Evolutionary conservation across 352 stramenopile species (phyloP).

Genomic region (Phytophthora pseudosyringae): DNA sequence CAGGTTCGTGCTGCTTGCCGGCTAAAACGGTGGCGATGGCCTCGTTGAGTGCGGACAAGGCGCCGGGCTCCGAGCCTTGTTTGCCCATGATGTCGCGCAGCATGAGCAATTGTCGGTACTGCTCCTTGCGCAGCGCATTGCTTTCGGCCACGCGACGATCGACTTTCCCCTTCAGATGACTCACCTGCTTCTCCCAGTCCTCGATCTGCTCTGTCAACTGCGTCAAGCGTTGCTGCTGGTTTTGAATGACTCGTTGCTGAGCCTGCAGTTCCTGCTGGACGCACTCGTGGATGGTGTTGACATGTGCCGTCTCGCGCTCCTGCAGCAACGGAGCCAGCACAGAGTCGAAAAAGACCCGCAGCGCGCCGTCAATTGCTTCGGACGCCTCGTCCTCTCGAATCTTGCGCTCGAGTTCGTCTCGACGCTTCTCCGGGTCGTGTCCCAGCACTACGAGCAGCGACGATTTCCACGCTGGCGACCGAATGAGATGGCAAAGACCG

Average conservation of each 20-base stretch:
- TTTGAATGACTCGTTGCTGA: slow-evolving; percentile 23
- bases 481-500: slow-evolving; percentile 23
- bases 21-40: slow-evolving; percentile 48
- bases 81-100: slow-evolving; percentile 71
- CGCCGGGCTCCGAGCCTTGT: slow-evolving; percentile 55
- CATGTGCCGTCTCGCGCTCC: slow-evolving; percentile 52
- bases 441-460: slow-evolving; percentile 27
- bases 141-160: slow-evolving; percentile 70
- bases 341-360: slow-evolving; percentile 54
- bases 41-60: slow-evolving; percentile 62
- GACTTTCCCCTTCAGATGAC: slow-evolving; percentile 60
- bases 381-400: slow-evolving; percentile 32
- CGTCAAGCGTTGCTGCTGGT: slow-evolving; percentile 18
- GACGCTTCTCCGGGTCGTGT: slow-evolving; percentile 27
- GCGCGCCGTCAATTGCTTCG: slow-evolving; percentile 28
- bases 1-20: slow-evolving; percentile 18
- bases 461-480: slow-evolving; percentile 14
- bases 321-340: slow-evolving; percentile 58
- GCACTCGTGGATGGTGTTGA: slow-evolving; percentile 70
- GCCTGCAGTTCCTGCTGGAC: slow-evolving; percentile 49
- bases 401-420: slow-evolving; percentile 24
- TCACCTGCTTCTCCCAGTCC: slow-evolving; percentile 40
- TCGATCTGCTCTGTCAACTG: slow-evolving; percentile 34
- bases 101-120: slow-evolving; percentile 78
- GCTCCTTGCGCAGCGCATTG: slow-evolving; percentile 71